These are phyloP conservation scores for Starmera caribaea DNA, from an alignment of 805 yeast genomes.

Conservation along the genomic window DNA sequence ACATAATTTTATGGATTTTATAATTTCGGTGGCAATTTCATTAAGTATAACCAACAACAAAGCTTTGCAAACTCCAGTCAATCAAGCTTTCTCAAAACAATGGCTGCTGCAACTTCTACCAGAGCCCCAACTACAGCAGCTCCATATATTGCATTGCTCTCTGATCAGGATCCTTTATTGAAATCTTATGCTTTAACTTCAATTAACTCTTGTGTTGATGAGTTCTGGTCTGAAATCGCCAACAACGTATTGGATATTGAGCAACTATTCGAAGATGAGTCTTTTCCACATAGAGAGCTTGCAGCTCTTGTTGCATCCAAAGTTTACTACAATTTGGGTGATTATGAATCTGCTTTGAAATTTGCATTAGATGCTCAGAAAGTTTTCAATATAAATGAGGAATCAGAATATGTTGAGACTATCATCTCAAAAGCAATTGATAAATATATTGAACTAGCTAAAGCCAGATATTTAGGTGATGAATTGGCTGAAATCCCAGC, in stretches of 20 bases:
- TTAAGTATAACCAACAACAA: too few relatives aligned
- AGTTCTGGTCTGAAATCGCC: constrained; percentile 96
- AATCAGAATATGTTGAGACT: constrained; percentile 85
- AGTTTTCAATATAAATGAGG: constrained; percentile 64
- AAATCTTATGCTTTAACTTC: constrained; percentile 81
- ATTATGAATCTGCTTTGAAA: constrained; percentile 81
- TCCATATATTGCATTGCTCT: constrained; percentile 81
- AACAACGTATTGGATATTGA: constrained; percentile 83
- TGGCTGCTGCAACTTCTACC: constrained; percentile 36
- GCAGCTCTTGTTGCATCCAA: constrained; percentile 93
- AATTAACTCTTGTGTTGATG: constrained; percentile 75
- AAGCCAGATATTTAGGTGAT: constrained; percentile 31
- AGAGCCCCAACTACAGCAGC: constrained; percentile 49
- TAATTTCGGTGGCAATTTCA: too few relatives aligned
- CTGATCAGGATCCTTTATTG: constrained; percentile 68
- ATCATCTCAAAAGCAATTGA: constrained; percentile 90
- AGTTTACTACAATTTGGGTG: constrained; percentile 86
- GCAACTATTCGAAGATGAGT: constrained; percentile 78
- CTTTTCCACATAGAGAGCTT: constrained; percentile 64
- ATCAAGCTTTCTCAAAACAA: not conserved
- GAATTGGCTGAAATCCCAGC: constrained; percentile 36
- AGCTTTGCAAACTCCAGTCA: too few relatives aligned
- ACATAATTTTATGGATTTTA: too few relatives aligned
- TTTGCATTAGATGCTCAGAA: constrained; percentile 81
- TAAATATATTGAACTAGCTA: constrained; percentile 61